These are phyloP conservation scores for Cucurbita pepo DNA, from an alignment of 306 rosid species.

Conservation along the genomic window DNA sequence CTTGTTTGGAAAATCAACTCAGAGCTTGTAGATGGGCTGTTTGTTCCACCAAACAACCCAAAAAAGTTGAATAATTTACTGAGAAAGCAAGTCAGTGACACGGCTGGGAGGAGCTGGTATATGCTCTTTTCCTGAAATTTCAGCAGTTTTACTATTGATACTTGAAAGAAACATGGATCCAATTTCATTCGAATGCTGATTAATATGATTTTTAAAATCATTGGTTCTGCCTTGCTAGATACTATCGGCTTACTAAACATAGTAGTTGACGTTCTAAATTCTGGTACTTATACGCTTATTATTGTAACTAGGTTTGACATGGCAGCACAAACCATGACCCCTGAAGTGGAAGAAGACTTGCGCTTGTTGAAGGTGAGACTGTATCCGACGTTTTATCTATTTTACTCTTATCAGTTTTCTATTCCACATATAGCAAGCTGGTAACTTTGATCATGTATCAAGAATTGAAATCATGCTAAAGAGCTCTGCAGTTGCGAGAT, in stretches of 20 bases:
- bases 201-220: too few relatives aligned
- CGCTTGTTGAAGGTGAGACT: slow-evolving; percentile 52
- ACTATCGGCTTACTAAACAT: not conserved
- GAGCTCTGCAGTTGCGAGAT: not conserved
- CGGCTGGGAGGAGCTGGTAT: slow-evolving; percentile 61
- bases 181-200: not conserved
- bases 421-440: not conserved
- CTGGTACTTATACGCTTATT: not conserved
- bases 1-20: slow-evolving; percentile 41
- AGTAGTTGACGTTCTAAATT: not conserved
- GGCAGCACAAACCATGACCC: slow-evolving; percentile 75
- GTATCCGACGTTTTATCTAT: not conserved
- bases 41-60: slow-evolving; percentile 58
- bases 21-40: slow-evolving; percentile 70
- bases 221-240: too few relatives aligned
- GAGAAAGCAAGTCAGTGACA: slow-evolving; percentile 54
- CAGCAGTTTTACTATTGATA: not conserved
- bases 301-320: slow-evolving; percentile 48
- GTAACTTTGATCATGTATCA: not conserved
- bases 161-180: not conserved
- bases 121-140: not conserved
- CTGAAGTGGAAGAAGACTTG: slow-evolving; percentile 57
- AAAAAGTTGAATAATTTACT: slow-evolving; percentile 42
- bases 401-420: not conserved
- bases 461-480: not conserved